Evolutionary conservation across 1,139 yeast species (phyloP).

Genomic region (Geotrichum candidum): DNA sequence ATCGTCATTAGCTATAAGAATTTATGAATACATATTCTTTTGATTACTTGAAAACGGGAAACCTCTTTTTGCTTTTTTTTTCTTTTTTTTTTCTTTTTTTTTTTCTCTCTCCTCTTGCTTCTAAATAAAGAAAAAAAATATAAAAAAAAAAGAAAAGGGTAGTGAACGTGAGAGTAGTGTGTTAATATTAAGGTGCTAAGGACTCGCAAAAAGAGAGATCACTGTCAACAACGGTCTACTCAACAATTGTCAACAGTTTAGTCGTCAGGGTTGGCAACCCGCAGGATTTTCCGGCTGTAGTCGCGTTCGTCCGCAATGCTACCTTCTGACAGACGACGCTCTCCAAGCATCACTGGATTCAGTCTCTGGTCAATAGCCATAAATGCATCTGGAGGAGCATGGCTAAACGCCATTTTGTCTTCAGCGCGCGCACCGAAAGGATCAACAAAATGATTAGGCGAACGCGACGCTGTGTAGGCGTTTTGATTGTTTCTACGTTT

Average conservation of each 20-base stretch:
- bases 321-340: conserved; percentile 68
- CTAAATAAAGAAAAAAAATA: background rate
- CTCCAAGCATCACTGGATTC: conserved; percentile 65
- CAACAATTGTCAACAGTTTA: conserved; percentile 24
- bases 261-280: conserved; percentile 69
- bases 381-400: conserved; percentile 41
- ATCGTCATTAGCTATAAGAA: background rate
- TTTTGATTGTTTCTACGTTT: conserved; percentile 39
- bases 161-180: background rate
- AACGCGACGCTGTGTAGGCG: conserved; percentile 36
- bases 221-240: background rate
- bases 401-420: conserved; percentile 18
- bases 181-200: too few relatives aligned
- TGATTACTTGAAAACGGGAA: background rate
- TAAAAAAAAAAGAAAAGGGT: background rate
- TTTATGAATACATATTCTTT: background rate
- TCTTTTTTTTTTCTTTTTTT: too few relatives aligned
- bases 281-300: conserved; percentile 63
- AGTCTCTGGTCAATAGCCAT: conserved; percentile 60
- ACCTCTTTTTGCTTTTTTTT: background rate
- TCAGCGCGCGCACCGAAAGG: conserved; percentile 23
- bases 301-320: conserved; percentile 75
- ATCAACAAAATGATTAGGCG: conserved; percentile 26
- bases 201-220: background rate
- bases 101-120: background rate